Conservation (phyloP, 2,329 filamentous ascomycete genomes). For the Cryphonectria nitschkei region DNA sequence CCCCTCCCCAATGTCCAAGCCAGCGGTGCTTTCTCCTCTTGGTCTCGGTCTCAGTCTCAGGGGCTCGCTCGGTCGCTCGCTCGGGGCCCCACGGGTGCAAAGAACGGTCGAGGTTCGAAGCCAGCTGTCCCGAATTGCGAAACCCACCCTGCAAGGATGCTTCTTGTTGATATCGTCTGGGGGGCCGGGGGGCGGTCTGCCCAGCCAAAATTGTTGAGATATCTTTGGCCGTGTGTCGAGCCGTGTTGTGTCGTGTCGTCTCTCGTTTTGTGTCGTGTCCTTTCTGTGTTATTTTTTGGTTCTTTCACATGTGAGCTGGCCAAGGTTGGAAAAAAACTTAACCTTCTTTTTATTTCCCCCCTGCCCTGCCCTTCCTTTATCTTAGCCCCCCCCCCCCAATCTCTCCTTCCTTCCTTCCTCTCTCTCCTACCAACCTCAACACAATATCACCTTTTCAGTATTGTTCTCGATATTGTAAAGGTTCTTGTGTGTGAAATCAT, state of each 20-base stretch:
- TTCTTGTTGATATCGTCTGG: slow-evolving; percentile 28
- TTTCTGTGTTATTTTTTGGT: slow-evolving; percentile 5
- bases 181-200: slow-evolving; percentile 17
- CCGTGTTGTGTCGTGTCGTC: neutral
- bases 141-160: slow-evolving; percentile 22
- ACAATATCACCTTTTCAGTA: neutral
- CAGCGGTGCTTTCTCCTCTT: neutral
- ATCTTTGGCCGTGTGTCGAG: slow-evolving; percentile 15
- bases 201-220: slow-evolving; percentile 26
- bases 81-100: slow-evolving; percentile 12
- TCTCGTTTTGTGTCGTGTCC: slow-evolving; percentile 7
- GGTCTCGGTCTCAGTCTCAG: neutral
- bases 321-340: neutral
- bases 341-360: slow-evolving; percentile 9
- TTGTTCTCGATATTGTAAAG: neutral
- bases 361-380: neutral
- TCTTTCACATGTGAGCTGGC: neutral
- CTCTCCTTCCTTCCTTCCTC: neutral
- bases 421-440: neutral
- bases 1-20: neutral
- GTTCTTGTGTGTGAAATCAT: slow-evolving; percentile 5
- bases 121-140: slow-evolving; percentile 5
- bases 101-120: slow-evolving; percentile 13
- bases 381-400: neutral
- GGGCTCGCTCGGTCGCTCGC: neutral